These are phyloP conservation scores for Pogostemon cablin DNA, from an alignment of 257 asterid species.

Conservation along the genomic window DNA sequence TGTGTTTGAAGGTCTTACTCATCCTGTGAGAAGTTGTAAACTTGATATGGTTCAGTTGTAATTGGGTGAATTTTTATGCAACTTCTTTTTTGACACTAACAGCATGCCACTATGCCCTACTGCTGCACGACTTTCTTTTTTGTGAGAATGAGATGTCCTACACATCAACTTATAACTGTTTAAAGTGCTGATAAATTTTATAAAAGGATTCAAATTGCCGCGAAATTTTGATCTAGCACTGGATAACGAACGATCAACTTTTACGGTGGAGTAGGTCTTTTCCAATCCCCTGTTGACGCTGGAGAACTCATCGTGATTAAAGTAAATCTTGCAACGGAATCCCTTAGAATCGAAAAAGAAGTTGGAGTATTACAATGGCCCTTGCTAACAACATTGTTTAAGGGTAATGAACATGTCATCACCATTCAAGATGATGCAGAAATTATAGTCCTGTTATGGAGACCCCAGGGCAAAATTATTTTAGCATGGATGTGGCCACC, in stretches of 20 bases:
- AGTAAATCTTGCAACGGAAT: constrained; percentile 1
- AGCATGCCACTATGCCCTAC: neutral
- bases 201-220: neutral
- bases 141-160: constrained; percentile 16
- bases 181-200: constrained; percentile 2
- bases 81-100: constrained; percentile 8
- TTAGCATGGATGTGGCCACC: constrained; percentile 12
- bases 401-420: constrained; percentile 1
- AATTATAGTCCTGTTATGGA: neutral
- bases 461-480: constrained; percentile 10
- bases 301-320: neutral
- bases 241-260: neutral
- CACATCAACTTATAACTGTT: constrained; percentile 3
- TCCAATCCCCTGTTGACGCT: constrained; percentile 16
- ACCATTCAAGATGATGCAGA: neutral
- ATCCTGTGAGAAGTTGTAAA: constrained; percentile 21
- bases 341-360: neutral
- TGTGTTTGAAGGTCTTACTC: constrained; percentile 24
- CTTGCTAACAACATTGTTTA: constrained; percentile 21
- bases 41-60: constrained; percentile 6
- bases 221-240: constrained; percentile 1
- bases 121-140: constrained; percentile 24
- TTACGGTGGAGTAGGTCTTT: neutral
- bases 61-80: constrained; percentile 3
- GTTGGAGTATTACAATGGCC: constrained; percentile 3